Percentiles rank a stretch among this genome's conserved stretches.
phyloP scores from a whole-genome alignment of 345 rosid genomes.

The Gossypium sturtianum region DNA sequence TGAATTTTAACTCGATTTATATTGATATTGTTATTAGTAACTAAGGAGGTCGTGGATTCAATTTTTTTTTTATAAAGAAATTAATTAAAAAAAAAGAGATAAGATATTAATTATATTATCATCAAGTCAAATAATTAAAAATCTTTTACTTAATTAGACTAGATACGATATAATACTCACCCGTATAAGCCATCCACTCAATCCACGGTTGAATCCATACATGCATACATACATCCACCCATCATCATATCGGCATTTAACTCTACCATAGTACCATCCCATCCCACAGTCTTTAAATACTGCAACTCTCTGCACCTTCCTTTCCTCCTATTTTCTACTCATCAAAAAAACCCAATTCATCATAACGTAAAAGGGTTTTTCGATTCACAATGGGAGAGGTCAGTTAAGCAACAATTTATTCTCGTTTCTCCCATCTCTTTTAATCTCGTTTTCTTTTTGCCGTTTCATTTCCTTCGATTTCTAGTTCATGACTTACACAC shows the following conservation, averaged over 20 bases:
- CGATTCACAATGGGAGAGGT: conserved; percentile 30
- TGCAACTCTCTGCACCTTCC: not conserved
- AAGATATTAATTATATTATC: too few relatives aligned
- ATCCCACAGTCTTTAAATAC: conserved; percentile 7
- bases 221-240: not conserved
- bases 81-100: too few relatives aligned
- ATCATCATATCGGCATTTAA: not conserved
- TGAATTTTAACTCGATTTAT: too few relatives aligned
- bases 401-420: not conserved
- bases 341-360: not conserved
- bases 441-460: not conserved
- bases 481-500: not conserved
- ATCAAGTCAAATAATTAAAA: too few relatives aligned
- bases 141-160: too few relatives aligned
- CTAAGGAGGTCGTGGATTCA: too few relatives aligned
- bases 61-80: too few relatives aligned
- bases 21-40: too few relatives aligned
- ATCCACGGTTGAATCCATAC: not conserved
- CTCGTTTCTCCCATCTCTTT: not conserved
- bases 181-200: too few relatives aligned
- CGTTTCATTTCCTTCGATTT: not conserved
- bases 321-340: conserved; percentile 6
- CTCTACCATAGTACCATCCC: not conserved
- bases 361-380: not conserved
- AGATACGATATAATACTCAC: too few relatives aligned